phyloP scores from a whole-genome alignment of 192 early-diverging fungal species.

The Backusella parvicylindrica region DNA sequence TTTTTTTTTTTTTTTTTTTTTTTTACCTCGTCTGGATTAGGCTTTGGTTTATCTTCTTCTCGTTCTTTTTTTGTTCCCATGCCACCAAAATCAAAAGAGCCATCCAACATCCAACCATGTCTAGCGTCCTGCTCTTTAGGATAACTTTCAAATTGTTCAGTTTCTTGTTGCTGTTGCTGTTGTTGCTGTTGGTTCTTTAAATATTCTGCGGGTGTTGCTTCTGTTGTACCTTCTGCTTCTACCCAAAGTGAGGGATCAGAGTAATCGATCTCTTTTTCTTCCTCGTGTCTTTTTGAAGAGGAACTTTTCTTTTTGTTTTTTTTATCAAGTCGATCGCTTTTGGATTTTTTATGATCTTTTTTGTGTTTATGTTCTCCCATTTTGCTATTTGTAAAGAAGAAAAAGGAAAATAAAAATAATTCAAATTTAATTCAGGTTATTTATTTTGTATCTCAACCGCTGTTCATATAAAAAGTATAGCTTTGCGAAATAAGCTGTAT shows the following conservation, averaged over 20 bases:
- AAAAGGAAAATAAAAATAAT: neutral
- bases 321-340: slow-evolving; percentile 7
- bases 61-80: slow-evolving; percentile 39
- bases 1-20: neutral
- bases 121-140: slow-evolving; percentile 6
- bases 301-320: slow-evolving; percentile 24
- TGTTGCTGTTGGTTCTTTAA: neutral
- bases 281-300: neutral
- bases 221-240: neutral
- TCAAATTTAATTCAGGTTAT: no score
- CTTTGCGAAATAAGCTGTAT: no score
- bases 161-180: neutral
- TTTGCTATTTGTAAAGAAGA: neutral
- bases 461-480: no score
- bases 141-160: neutral
- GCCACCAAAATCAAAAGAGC: slow-evolving; percentile 35
- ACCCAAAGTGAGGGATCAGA: slow-evolving; percentile 29
- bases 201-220: slow-evolving; percentile 6
- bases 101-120: slow-evolving; percentile 37
- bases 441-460: no score
- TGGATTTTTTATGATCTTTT: slow-evolving; percentile 3
- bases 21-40: slow-evolving; percentile 40
- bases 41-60: slow-evolving; percentile 36
- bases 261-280: slow-evolving; percentile 31
- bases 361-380: slow-evolving; percentile 18